phyloP scores from a whole-genome alignment of 1,284 basidiomycete genomes.

The Laetiporus sulphureus region DNA sequence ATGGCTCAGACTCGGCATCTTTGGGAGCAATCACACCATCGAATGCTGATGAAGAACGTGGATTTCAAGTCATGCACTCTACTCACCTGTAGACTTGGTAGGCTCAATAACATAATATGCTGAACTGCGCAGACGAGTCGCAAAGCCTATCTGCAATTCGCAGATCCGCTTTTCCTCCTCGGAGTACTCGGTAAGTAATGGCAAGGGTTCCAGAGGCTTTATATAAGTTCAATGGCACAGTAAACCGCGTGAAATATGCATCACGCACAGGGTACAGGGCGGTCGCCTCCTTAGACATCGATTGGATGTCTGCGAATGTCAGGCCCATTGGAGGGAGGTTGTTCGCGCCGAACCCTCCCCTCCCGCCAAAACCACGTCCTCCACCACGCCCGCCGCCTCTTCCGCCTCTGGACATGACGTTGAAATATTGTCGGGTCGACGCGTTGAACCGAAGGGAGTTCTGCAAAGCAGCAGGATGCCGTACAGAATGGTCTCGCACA shows the following conservation, averaged over 20 bases:
- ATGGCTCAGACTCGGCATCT: too few species aligned
- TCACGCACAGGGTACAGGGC: constrained; percentile 68
- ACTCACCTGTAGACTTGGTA: constrained; percentile 56
- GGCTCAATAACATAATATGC: constrained; percentile 69
- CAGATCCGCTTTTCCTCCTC: constrained; percentile 58
- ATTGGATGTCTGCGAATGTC: constrained; percentile 70
- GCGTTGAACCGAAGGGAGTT: not conserved
- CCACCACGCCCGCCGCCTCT: constrained; percentile 39
- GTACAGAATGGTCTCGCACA: constrained; percentile 4
- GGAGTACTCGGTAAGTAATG: constrained; percentile 57
- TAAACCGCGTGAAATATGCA: too few species aligned
- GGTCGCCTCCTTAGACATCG: constrained; percentile 65
- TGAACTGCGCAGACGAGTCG: constrained; percentile 54
- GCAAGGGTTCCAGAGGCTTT: constrained; percentile 53
- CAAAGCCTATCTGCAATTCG: constrained; percentile 61
- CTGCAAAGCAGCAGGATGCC: too few species aligned
- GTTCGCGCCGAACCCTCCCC: constrained; percentile 29
- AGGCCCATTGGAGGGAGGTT: constrained; percentile 68
- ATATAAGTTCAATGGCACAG: too few species aligned
- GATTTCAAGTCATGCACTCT: too few species aligned
- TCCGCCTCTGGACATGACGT: constrained; percentile 55
- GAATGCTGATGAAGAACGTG: too few species aligned
- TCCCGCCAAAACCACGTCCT: constrained; percentile 50
- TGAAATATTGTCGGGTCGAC: not conserved
- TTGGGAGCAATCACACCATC: too few species aligned